Evolutionary conservation across 2,329 filamentous ascomycete species (phyloP), one percentile per base, ranked within the genome.

Genomic region (Fusarium metavorans): DNA sequence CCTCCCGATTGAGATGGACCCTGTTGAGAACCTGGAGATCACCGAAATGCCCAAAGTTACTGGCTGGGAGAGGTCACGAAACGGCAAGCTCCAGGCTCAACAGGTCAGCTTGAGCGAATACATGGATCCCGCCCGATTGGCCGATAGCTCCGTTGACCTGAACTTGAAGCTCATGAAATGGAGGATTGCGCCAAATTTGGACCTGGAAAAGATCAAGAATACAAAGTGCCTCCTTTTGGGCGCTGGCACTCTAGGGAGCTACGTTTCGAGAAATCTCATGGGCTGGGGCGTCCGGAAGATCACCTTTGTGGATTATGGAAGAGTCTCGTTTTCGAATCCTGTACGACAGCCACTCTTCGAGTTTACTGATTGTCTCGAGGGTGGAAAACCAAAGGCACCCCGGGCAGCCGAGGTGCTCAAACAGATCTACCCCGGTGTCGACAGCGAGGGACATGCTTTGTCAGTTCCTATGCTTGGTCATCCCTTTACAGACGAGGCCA

Each of bases 121-220:
- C 78, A 96, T 99, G 93, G 95, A 99, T 80, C 96, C 97, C 8
- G 87, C 89, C 37, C 92, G 92, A 79, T 87, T 98, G 20, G 97
- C 97, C 25, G 95, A 98, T 80, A 95, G 97, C 81, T 95, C 95
- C 1, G 96, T 98, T 11, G 97, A 99, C 80, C 88, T 99, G 68
- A 99, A 99, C 80, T 87, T 98, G 70, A 98, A 98, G 84, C 88
- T 99, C 67, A 99, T 99, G 92, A 99, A 98, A 85, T 99, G 97
- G 97, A 92, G 97, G 43, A 95, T 99, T 78, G 94, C 95, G 9
- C 97, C 97, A 0, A 92, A 92, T 60, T 89, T 99, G 45, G 90
- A 98, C 80, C 89, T 99, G 11, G 95, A 98, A 34, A 90, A 90
- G 34, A 95, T 98, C 81, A 98, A 98, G 80, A 90, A 92, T 67